Evolutionary conservation across 75 land plant genomes (phyloP), one percentile per base, ranked within the genome.

Genomic region (Sequoia sempervirens): DNA sequence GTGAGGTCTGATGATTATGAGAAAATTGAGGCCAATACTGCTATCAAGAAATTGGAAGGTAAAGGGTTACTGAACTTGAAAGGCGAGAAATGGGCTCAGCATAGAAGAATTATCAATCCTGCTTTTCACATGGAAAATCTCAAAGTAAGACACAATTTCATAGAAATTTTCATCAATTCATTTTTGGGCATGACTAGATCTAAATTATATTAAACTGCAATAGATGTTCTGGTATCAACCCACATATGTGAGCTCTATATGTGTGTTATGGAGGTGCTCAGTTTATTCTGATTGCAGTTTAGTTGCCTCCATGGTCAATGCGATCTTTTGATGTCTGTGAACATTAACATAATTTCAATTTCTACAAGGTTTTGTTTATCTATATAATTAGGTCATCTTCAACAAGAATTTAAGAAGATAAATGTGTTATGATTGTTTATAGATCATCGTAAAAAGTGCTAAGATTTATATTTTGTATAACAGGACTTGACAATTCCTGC

Each of bases 71-170:
- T 73, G n/a, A 32, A 23, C 4, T 32, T 82, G 75, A 87, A 92
- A 34, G 92, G 89, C 11, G 88, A 92, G 40, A 84, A 92, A 81
- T 92, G 93, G 93, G 90, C 86, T 28, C 85, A 84, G n/a, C 89
- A 86, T 45, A 83, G 93, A 80, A 87, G 88, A 75, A 84, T 89
- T 17, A 13, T 89, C 40, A 89, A 83, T 80, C 92, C 90, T 36
- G 90, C 89, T 15, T 91, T 90, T 81, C 84, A 91, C 36, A 23
- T 64, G 26, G 91, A 89, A 70, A 92, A 89, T 81, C 37, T 89
- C 38, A 86, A 89, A 85, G 90, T 90, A 87, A 91, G n/a, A 36
- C 14, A 30, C 15, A 11, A 32, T 70, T 70, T 70, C n/a, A 40
- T 43, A 43, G 40, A 41, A 8, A 40, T 11, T 78, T 26, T 41